Percentiles rank a stretch among this genome's conserved stretches.
phyloP scores from a whole-genome alignment of 805 yeast genomes.

The Lachancea dasiensis region DNA sequence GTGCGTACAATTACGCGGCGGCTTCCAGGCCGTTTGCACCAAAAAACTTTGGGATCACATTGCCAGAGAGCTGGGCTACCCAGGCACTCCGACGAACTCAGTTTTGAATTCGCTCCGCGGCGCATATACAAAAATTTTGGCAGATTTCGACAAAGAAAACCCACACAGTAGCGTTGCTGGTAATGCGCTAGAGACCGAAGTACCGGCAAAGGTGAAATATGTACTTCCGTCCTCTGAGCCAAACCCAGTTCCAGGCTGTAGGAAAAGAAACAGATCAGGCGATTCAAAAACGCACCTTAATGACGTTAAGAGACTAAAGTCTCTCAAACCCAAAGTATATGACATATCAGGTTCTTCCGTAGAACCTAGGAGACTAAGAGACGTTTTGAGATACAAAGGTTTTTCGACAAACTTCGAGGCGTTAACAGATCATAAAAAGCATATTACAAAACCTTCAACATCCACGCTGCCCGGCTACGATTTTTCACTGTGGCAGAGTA shows the following conservation, averaged over 20 bases:
- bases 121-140: slow-evolving; percentile 46
- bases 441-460: slow-evolving; percentile 32
- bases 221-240: slow-evolving; percentile 5
- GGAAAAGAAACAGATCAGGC: slow-evolving; percentile 5
- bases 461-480: slow-evolving; percentile 38
- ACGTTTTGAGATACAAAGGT: slow-evolving; percentile 45
- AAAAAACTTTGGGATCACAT: slow-evolving; percentile 77
- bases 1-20: slow-evolving; percentile 60
- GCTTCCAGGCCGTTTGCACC: slow-evolving; percentile 54
- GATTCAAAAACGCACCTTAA: background rate
- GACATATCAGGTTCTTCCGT: slow-evolving; percentile 40
- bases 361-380: slow-evolving; percentile 42
- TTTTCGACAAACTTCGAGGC: slow-evolving; percentile 45
- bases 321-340: background rate
- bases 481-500: slow-evolving; percentile 40
- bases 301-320: slow-evolving; percentile 1
- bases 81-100: slow-evolving; percentile 66
- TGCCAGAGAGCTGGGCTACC: slow-evolving; percentile 73
- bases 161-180: background rate
- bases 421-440: slow-evolving; percentile 39
- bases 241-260: background rate
- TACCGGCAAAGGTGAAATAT: slow-evolving; percentile 1
- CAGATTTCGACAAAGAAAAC: slow-evolving; percentile 23
- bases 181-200: background rate
- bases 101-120: slow-evolving; percentile 59